Evolutionary conservation across 2,329 filamentous ascomycete genomes (phyloP), one percentile per base, ranked within the genome.

Genomic region (Microcyclosporella mali): DNA sequence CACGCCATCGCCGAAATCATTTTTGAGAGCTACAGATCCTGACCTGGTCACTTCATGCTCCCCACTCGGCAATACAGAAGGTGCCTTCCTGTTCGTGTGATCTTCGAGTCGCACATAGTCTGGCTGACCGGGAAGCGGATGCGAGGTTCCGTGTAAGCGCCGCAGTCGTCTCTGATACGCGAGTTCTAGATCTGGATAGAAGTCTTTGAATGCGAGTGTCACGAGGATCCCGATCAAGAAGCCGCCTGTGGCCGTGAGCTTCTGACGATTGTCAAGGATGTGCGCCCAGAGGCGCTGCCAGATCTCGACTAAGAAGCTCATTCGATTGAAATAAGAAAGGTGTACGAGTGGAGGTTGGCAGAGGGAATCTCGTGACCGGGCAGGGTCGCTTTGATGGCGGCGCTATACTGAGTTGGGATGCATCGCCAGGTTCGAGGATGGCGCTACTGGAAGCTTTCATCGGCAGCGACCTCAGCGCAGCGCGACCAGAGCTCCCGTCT

Each of bases 191-290:
- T 87, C 82, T 1, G 84, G 81, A 56, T 88, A 89, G 29, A 89
- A 65, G 60, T 90, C 85, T 65, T 88, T 88, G 68, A 87, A 81
- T 45, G 83, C 82, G 2, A 92, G 67, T 0, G 87, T 88, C 43
- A 89, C 65, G 39, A 88, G 69, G 40, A 88, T 74, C 33, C 89
- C 88, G 8, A 85, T 75, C n/a, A 82, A 64, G 57, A 95, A 94
- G 58, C 60, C 60, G 21, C 59, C 60, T 7, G 56, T 57, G 3
- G 56, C 56, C 7, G 60, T 63, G 39, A 63, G 47, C 46, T 62
- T 63, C 40, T 55, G 52, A 19, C 53, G 51, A 45, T 63, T 61
- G 45, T 62, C 58, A 27, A 62, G 46, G 4, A 61, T 53, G 30
- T 50, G 54, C 10, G 44, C 52, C 58, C 59, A 63, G 28, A 60